Conservation (phyloP, 306 rosid genomes). For the Urtica urens region DNA sequence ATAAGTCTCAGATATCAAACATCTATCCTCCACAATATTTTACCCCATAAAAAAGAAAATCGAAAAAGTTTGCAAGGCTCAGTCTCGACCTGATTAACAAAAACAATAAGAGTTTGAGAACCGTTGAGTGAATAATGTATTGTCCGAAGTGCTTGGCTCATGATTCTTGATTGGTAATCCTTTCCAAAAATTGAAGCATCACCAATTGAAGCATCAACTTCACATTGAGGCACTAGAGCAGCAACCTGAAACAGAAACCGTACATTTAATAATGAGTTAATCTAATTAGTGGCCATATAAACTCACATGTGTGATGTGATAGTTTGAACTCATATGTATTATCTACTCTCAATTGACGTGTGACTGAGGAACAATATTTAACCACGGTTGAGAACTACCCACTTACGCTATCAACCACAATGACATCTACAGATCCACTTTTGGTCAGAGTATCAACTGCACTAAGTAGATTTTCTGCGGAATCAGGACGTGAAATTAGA, state of each 20-base stretch:
- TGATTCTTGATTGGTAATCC: slow-evolving; percentile 44
- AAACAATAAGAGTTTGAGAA: slow-evolving; percentile 52
- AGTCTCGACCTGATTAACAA: slow-evolving; percentile 59
- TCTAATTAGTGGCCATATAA: too few relatives aligned
- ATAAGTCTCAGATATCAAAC: slow-evolving; percentile 7
- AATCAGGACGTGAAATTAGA: slow-evolving; percentile 58
- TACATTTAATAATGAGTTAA: too few relatives aligned
- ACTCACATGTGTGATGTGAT: too few relatives aligned
- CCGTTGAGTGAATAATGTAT: slow-evolving; percentile 51
- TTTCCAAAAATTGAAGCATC: slow-evolving; percentile 10
- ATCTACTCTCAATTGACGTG: too few relatives aligned
- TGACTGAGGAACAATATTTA: background rate
- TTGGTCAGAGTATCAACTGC: slow-evolving; percentile 61
- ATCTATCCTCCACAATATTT: background rate
- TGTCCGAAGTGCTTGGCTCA: slow-evolving; percentile 69
- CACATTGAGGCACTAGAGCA: slow-evolving; percentile 72
- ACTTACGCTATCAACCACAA: slow-evolving; percentile 93
- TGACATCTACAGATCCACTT: slow-evolving; percentile 76
- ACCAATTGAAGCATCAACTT: slow-evolving; percentile 47
- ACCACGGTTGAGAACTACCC: background rate
- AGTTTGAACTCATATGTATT: too few relatives aligned
- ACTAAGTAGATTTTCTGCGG: slow-evolving; percentile 71
- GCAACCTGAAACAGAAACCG: slow-evolving; percentile 52
- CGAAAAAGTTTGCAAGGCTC: slow-evolving; percentile 6
- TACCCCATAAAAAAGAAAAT: background rate